Evolutionary conservation across 2,329 filamentous ascomycete genomes (phyloP).

Genomic region (Paecilomyces sp.): DNA sequence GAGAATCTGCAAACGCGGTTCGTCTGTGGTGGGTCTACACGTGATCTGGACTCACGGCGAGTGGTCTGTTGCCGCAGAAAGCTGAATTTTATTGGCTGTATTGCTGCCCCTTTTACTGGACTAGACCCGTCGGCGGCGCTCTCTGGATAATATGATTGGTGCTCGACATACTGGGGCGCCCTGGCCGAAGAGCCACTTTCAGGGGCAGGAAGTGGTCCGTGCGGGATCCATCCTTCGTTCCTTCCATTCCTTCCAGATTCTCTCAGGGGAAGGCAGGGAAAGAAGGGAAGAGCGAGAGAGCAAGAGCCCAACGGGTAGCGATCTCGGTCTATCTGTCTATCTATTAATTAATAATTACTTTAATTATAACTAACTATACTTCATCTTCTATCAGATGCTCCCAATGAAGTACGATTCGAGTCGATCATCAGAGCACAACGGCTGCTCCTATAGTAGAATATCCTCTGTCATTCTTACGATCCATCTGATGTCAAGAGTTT

Average conservation of each 20-base stretch:
- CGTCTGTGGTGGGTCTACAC: not conserved
- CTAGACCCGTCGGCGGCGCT: not conserved
- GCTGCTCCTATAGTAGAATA: no score
- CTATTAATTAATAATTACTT: no score
- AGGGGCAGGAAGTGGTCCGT: conserved; percentile 1
- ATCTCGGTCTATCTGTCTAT: no score
- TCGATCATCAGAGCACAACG: no score
- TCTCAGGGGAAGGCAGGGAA: not conserved
- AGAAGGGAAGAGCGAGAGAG: not conserved
- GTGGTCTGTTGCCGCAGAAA: not conserved
- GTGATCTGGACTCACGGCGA: not conserved
- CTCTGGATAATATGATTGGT: not conserved
- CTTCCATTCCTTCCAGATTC: not conserved
- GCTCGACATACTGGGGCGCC: not conserved
- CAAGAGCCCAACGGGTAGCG: not conserved
- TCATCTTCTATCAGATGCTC: not conserved
- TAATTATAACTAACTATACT: not conserved
- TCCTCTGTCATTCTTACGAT: no score
- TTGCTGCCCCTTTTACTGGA: not conserved
- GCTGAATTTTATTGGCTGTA: not conserved
- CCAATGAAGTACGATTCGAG: no score
- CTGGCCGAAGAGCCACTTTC: not conserved
- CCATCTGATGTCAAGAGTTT: no score
- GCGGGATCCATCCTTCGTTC: not conserved
- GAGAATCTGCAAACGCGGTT: not conserved